Percentiles rank a stretch among this genome's conserved stretches.
Conservation (phyloP, 192 early-diverging fungal genomes). For the Coemansia sp. region DNA sequence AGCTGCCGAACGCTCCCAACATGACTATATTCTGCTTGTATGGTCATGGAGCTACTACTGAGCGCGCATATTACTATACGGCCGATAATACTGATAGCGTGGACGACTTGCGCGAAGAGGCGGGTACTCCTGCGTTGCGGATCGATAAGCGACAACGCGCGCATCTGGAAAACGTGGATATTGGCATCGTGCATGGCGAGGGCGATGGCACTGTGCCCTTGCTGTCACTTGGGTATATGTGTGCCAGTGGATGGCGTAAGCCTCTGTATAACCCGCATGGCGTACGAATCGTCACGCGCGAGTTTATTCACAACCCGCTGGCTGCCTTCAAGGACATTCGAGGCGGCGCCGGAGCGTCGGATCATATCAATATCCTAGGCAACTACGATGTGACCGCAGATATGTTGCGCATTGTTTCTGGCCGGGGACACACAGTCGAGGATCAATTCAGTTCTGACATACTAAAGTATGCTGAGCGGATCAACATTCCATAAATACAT, state of each 20-base stretch:
- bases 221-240: conserved; percentile 88
- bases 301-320: conserved; percentile 66
- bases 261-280: conserved; percentile 80
- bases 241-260: conserved; percentile 80
- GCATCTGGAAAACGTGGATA: conserved; percentile 59
- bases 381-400: conserved; percentile 72
- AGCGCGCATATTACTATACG: conserved; percentile 84
- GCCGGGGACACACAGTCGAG: conserved; percentile 41
- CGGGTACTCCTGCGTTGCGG: conserved; percentile 27
- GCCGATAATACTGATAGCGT: conserved; percentile 18
- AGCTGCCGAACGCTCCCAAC: conserved; percentile 68
- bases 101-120: conserved; percentile 25
- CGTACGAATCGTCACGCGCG: conserved; percentile 72
- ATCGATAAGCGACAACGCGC: conserved; percentile 38
- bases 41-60: conserved; percentile 78
- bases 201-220: conserved; percentile 92
- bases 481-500: conserved; percentile 27
- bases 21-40: conserved; percentile 86
- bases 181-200: conserved; percentile 68
- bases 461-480: conserved; percentile 40
- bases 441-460: conserved; percentile 57
- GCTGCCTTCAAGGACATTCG: conserved; percentile 67
- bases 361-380: conserved; percentile 90
- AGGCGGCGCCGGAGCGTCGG: conserved; percentile 75
- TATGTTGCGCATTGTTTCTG: conserved; percentile 61